Evolutionary conservation across 306 rosid species (phyloP), one percentile per base, ranked within the genome.

Genomic region (Acmispon strigosus): DNA sequence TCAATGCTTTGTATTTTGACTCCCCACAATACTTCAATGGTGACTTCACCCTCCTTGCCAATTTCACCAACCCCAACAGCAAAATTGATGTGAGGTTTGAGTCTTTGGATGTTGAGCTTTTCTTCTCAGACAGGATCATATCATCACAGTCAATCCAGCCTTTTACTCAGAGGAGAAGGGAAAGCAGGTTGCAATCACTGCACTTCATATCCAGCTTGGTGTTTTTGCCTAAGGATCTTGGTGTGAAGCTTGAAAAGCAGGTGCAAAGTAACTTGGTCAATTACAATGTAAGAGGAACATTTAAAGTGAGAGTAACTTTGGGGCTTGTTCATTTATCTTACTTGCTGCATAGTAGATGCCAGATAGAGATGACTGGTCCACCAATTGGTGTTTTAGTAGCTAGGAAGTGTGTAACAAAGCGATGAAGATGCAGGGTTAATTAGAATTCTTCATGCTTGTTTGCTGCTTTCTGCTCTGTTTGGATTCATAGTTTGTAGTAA

Each of bases 141-240:
- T 80, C 96, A 66, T 59, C 83, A 19, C 90, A 84, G 58, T 78
- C 90, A 27, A 84, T 89, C 19, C 82, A 74, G 67, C 86, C 90
- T 3, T 92, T 89, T 64, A 81, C 86, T 69, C 86, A 81, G 54
- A 78, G 88, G 34, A 80, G 84, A 37, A 62, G 80, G 39, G 88
- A 86, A 62, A 81, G 47, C 36, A 83, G 90, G 72, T 56, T 89
- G 75, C 87, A 85, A 73, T 44, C 90, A 43, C 69, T 92, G 84
- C 90, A 83, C 76, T 74, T 87, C 53, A 74, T 87, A 73, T 92
- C 98, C 4, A 89, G 98, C 63, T 79, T 92, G 81, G 96, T 92
- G 36, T 92, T 79, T 61, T 70, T 92, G 86, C 98, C 98, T 27
- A 78, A 64, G 43, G 88, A 83, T 62, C 79, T 83, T 3, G 86